Evolutionary conservation across 441 rosid species (phyloP).

Genomic region (Aquilaria agallochum): DNA sequence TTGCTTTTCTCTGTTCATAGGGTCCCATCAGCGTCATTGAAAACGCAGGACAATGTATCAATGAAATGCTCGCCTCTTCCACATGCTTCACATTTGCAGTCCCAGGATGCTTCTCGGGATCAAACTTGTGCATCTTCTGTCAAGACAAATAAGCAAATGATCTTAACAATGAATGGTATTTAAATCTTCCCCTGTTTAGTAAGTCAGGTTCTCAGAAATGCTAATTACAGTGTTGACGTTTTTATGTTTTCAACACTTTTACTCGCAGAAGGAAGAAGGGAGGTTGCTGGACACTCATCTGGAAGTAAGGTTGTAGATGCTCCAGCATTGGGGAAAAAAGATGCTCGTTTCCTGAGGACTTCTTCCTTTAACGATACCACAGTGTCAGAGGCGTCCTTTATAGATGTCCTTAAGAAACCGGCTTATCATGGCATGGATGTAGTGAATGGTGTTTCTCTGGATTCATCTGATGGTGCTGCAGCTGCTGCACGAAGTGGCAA

Average conservation of each 20-base stretch:
- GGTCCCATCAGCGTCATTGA: slow-evolving; percentile 17
- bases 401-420: slow-evolving; percentile 48
- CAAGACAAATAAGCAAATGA: slow-evolving; percentile 23
- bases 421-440: slow-evolving; percentile 24
- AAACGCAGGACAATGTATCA: slow-evolving; percentile 27
- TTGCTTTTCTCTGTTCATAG: slow-evolving; percentile 13
- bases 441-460: slow-evolving; percentile 12
- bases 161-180: slow-evolving; percentile 29
- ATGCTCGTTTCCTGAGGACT: slow-evolving; percentile 25
- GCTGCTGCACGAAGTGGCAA: slow-evolving; percentile 50
- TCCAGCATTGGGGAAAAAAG: slow-evolving; percentile 27
- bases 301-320: slow-evolving; percentile 10
- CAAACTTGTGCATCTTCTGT: slow-evolving; percentile 15
- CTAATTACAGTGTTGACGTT: background rate
- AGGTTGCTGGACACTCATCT: slow-evolving; percentile 11
- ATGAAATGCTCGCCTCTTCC: slow-evolving; percentile 29
- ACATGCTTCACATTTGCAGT: slow-evolving; percentile 22
- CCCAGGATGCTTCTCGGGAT: slow-evolving; percentile 24
- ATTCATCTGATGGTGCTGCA: slow-evolving; percentile 27
- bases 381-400: slow-evolving; percentile 46
- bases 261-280: slow-evolving; percentile 20
- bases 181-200: background rate
- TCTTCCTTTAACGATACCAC: slow-evolving; percentile 37
- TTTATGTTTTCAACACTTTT: background rate
- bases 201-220: background rate